Conservation (phyloP, 2,329 filamentous ascomycete genomes). For the Nannizzia gypsea region DNA sequence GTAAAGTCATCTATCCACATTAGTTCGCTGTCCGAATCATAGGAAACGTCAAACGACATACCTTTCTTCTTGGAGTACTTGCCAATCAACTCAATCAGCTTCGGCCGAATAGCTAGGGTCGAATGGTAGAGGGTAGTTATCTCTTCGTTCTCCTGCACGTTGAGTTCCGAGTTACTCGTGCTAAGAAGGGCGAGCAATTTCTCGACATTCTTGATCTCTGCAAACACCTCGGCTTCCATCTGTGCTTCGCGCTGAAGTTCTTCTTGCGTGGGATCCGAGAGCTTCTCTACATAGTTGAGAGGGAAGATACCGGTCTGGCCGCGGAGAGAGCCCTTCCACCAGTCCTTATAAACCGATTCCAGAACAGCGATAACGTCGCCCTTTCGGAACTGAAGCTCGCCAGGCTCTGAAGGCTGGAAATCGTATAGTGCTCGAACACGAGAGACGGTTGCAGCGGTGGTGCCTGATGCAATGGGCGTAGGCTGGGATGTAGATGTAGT, state of each 20-base stretch:
- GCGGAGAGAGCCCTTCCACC: constrained; percentile 93
- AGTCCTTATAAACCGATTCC: constrained; percentile 97
- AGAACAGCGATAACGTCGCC: constrained; percentile 95
- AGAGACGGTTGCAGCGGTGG: constrained; percentile 91
- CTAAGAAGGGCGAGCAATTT: constrained; percentile 81
- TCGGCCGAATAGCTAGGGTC: constrained; percentile 85
- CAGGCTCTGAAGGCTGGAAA: constrained; percentile 85
- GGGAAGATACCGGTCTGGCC: constrained; percentile 97
- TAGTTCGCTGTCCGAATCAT: background rate
- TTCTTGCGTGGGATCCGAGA: constrained; percentile 85
- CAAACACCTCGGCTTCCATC: constrained; percentile 77
- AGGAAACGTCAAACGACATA: constrained; percentile 28
- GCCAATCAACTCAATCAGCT: constrained; percentile 93
- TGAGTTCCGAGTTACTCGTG: constrained; percentile 65
- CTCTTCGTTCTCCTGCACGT: constrained; percentile 90
- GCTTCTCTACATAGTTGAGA: constrained; percentile 95
- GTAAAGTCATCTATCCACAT: constrained; percentile 73
- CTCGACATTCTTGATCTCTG: constrained; percentile 65
- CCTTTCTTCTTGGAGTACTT: constrained; percentile 99
- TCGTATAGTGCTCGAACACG: constrained; percentile 88
- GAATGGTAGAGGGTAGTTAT: constrained; percentile 86
- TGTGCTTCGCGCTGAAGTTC: constrained; percentile 91
- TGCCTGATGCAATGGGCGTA: constrained; percentile 57
- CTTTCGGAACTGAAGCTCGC: constrained; percentile 91
- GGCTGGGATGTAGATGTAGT: constrained; percentile 34